A percentile compares a stretch with the other conserved stretches of the same genome.
phyloP scores from a whole-genome alignment of 208 protist species.

The Acanthamoeba sp. region DNA sequence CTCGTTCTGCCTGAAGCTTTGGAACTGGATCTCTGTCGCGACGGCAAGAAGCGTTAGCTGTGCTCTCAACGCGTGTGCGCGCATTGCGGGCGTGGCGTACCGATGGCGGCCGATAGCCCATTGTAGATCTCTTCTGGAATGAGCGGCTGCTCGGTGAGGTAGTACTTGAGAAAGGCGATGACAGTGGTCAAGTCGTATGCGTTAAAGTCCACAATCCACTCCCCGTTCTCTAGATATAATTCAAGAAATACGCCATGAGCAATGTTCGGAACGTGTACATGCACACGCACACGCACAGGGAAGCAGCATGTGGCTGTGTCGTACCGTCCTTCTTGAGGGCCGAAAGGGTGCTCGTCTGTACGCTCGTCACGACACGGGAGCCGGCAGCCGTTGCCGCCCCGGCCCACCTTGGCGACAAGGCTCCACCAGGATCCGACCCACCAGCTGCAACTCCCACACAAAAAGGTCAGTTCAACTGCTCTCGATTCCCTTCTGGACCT shows the following conservation, averaged over 20 bases:
- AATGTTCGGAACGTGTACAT: no score
- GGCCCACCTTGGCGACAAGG: not conserved
- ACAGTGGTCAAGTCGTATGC: not conserved
- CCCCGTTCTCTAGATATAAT: not conserved
- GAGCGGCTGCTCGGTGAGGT: not conserved
- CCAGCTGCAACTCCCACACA: no score
- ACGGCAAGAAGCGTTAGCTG: not conserved
- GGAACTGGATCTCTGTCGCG: slow-evolving; percentile 25
- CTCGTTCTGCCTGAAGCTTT: slow-evolving; percentile 10
- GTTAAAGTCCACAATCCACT: not conserved
- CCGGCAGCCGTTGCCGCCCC: not conserved
- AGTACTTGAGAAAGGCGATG: slow-evolving; percentile 21
- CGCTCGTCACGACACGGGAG: not conserved
- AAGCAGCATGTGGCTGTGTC: not conserved
- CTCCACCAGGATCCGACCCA: no score
- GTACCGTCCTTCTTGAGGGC: slow-evolving; percentile 11
- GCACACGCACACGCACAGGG: no score
- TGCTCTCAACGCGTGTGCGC: not conserved
- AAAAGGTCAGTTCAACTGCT: no score
- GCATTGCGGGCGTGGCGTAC: not conserved
- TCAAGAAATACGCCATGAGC: no score
- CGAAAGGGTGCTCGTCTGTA: not conserved
- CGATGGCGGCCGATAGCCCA: not conserved
- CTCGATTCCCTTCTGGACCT: no score
- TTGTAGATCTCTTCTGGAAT: not conserved